Evolutionary conservation across 2,329 filamentous ascomycete genomes (phyloP), one percentile per base, ranked within the genome.

Genomic region (Hypoxylon sp.): DNA sequence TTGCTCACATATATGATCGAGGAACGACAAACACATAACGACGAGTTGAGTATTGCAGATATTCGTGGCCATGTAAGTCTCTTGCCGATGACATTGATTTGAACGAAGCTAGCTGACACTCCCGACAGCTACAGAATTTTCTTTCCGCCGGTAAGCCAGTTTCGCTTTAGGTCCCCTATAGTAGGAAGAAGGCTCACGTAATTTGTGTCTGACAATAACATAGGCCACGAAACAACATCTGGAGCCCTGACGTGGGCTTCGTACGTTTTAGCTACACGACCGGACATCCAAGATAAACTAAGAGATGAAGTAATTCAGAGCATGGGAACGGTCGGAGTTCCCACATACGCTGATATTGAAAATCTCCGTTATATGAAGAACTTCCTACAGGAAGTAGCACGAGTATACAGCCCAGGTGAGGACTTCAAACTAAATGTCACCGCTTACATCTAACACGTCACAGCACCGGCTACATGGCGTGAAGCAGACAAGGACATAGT

Each of bases 1-100:
- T 69, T 73, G n/a, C 70, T 78, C 1, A 74, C 76, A 17, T 71
- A 75, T 8, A 70, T 80, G 60, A 75, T 80, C 4, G 65, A 75
- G 30, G 72, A 77, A 24, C 58, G 62, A 37, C 54, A 62, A 41
- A 28, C 48, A 13, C 22, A 30, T 6, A 41, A 30, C 19, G 62
- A 51, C 5, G 55, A 59, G 15, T 55, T 65, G 6, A 52, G 54
- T 13, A 65, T 56, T 22, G 62, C 37, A 15, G 54, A 65, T 26
- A 65, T 65, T 30, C 54, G 58, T 4, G 62, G 62, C 19, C 62
- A 65, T 58, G 62, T 65, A 34, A 59, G 62, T 59, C 30, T 32
- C 10, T 20, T 26, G 37, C 15, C 15, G 13, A 6, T 22, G 10
- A 15, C 3, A 26, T 44, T 6, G n/a, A 4, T 19, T 41, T 3